A percentile compares a stretch with the other conserved stretches of the same genome.
Conservation (phyloP, 2,329 filamentous ascomycete species). For the Arthrobotrys sphaeroides region DNA sequence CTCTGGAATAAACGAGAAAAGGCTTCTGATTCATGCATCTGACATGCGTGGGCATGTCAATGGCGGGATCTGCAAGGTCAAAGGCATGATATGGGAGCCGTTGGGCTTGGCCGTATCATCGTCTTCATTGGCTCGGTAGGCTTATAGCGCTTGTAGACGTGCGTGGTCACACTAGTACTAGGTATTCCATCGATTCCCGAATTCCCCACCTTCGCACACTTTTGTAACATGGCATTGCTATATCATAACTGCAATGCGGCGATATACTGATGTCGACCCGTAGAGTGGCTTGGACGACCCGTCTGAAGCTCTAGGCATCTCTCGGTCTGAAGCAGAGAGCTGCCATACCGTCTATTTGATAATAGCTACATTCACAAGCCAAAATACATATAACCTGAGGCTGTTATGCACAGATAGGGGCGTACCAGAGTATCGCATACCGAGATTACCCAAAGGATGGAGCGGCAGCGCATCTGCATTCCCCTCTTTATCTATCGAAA, state of each 20-base stretch:
- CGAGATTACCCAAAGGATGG: constrained; percentile 16
- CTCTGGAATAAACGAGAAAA: constrained; percentile 21
- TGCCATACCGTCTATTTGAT: neutral
- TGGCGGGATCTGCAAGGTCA: constrained; percentile 45
- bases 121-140: constrained; percentile 37
- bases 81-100: constrained; percentile 33
- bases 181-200: too few species aligned
- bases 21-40: constrained; percentile 46
- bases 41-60: constrained; percentile 31
- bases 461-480: constrained; percentile 33
- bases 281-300: too few species aligned
- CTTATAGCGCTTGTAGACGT: neutral
- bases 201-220: too few species aligned
- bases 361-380: constrained; percentile 11
- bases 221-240: too few species aligned
- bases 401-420: neutral
- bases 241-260: too few species aligned
- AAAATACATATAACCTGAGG: neutral
- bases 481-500: constrained; percentile 24
- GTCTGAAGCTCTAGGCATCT: neutral
- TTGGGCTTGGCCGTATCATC: constrained; percentile 1
- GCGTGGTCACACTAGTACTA: neutral
- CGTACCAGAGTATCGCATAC: neutral
- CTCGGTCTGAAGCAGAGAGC: neutral
- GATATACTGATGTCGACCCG: too few species aligned